Percentiles rank a stretch among this genome's conserved stretches.
phyloP scores from a whole-genome alignment of 352 stramenopile genomes.

The Paralagenidium karlingii region DNA sequence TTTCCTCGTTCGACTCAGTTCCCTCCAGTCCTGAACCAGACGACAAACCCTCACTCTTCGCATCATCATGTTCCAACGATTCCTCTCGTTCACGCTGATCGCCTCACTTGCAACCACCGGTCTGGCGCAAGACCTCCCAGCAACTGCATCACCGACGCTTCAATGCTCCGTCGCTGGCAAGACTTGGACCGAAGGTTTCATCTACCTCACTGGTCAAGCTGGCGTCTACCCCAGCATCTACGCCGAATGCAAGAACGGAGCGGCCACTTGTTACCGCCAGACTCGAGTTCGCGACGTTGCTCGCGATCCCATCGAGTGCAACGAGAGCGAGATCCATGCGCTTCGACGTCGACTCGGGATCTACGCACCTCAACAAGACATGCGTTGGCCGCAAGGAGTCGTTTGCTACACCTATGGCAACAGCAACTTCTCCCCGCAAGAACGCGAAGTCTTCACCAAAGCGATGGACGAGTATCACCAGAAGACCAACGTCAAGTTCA shows the following conservation, averaged over 20 bases:
- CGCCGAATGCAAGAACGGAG: conserved; percentile 1
- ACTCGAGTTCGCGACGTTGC: conserved; percentile 1
- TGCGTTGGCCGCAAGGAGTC: conserved; percentile 6
- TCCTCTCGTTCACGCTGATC: too few species aligned
- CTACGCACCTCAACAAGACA: not conserved
- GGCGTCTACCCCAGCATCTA: not conserved
- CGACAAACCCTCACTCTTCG: too few species aligned
- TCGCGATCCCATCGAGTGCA: not conserved
- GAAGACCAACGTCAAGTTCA: conserved; percentile 5
- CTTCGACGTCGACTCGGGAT: conserved; percentile 1
- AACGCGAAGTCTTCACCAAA: not conserved
- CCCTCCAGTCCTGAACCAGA: too few species aligned
- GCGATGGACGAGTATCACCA: conserved; percentile 5
- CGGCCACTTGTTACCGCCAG: not conserved
- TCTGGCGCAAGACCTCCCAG: too few species aligned
- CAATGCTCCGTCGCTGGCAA: too few species aligned
- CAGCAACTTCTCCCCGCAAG: conserved; percentile 2
- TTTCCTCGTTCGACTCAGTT: too few species aligned
- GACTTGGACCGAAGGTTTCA: too few species aligned
- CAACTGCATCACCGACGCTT: too few species aligned
- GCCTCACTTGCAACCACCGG: too few species aligned
- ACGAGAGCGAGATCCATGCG: not conserved
- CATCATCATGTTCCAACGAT: too few species aligned
- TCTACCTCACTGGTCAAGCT: not conserved
- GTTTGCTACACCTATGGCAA: conserved; percentile 6